Evolutionary conservation across 169 alveolate species (phyloP).

Genomic region (Cryptosporidium xiaoi): DNA sequence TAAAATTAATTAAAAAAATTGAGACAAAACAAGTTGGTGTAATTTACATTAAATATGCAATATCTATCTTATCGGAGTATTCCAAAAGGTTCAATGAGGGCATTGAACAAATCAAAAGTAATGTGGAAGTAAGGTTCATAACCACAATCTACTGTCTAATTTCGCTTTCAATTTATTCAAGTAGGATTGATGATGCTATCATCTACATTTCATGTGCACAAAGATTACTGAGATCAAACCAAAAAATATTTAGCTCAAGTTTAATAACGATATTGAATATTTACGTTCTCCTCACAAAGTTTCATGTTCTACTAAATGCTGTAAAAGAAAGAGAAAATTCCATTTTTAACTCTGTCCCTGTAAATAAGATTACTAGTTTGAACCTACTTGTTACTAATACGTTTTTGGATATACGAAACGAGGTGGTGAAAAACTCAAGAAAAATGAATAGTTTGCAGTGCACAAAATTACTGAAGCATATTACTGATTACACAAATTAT

Average conservation of each 20-base stretch:
- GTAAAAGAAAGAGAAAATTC: neutral
- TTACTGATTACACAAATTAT: constrained; percentile 15
- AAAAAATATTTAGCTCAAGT: neutral
- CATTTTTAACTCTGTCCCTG: too few species aligned
- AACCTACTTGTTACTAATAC: constrained; percentile 7
- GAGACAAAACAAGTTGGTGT: constrained; percentile 19
- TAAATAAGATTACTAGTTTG: neutral
- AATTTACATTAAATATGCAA: neutral
- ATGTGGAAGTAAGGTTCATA: neutral
- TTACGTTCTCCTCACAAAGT: constrained; percentile 30
- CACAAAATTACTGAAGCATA: constrained; percentile 4
- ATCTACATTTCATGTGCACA: constrained; percentile 11
- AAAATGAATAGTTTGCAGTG: neutral
- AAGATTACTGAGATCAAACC: neutral
- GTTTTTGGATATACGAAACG: neutral
- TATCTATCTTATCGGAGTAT: neutral
- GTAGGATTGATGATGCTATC: neutral
- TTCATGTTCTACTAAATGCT: constrained; percentile 31
- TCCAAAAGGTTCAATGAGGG: neutral
- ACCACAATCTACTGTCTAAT: constrained; percentile 12
- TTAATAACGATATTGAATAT: neutral
- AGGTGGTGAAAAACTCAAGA: constrained; percentile 3
- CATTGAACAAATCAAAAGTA: neutral
- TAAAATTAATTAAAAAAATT: constrained; percentile 7
- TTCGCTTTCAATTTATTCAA: constrained; percentile 14